phyloP scores from a whole-genome alignment of 225 moss, liverwort and hornwort genomes.

The Pseudisothecium myosuroides region DNA sequence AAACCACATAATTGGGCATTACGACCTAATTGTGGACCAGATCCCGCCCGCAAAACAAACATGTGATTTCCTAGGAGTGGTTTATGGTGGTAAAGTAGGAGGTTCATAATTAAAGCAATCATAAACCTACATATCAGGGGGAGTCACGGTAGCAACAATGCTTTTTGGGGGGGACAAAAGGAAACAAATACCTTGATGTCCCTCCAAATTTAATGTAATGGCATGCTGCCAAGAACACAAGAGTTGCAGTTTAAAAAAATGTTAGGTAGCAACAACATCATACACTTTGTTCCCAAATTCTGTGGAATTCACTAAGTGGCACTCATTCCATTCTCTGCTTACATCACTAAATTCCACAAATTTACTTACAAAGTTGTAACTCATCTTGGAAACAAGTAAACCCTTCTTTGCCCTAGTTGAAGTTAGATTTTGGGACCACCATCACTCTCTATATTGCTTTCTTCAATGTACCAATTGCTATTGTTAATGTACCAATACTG shows the following conservation, averaged over 20 bases:
- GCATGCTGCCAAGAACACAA: no score
- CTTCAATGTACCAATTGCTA: neutral
- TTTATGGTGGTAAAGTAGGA: neutral
- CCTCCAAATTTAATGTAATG: no score
- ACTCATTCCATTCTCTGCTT: accelerated
- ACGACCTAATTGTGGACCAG: no score
- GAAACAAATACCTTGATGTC: no score
- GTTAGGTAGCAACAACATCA: neutral
- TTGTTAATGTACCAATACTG: neutral
- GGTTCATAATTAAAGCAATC: neutral
- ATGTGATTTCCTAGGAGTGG: no score
- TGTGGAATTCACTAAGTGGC: accelerated
- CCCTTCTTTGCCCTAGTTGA: accelerated
- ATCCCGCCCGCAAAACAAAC: no score
- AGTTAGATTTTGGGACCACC: neutral
- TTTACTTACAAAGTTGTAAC: neutral
- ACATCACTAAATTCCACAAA: neutral
- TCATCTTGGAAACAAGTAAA: neutral
- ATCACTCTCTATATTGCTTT: neutral
- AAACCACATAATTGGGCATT: no score
- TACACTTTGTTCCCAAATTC: neutral
- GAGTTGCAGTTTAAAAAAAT: no score
- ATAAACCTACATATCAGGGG: neutral
- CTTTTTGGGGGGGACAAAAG: no score
- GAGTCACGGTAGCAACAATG: neutral